Conservation (phyloP, 305 asterid genomes). For the Solanum hybrid region DNA sequence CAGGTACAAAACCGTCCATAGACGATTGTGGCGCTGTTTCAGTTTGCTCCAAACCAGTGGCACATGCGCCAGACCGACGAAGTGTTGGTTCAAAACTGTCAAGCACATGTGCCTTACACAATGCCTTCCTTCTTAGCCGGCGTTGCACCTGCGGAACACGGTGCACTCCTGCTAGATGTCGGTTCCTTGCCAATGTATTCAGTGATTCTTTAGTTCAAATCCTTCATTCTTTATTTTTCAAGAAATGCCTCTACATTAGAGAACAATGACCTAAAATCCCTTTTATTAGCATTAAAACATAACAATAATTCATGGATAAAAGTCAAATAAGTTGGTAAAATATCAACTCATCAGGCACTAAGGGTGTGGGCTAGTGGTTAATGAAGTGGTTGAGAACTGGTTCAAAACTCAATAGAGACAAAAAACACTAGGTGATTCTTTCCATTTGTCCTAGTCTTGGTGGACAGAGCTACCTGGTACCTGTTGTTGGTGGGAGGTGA, state of each 20-base stretch:
- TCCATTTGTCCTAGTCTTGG: not conserved
- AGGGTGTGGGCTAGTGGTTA: not conserved
- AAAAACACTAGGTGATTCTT: not conserved
- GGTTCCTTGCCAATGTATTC: not conserved
- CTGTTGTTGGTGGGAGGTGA: not conserved
- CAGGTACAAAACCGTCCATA: not conserved
- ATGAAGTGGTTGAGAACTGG: not conserved
- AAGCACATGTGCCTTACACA: not conserved
- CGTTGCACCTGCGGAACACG: not conserved
- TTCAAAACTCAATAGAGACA: not conserved
- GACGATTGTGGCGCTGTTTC: not conserved
- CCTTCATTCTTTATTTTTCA: not conserved
- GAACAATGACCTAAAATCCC: not conserved
- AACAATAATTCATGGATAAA: not conserved
- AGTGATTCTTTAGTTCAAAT: not conserved
- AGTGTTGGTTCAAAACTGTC: not conserved
- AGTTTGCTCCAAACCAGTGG: not conserved
- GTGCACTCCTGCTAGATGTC: not conserved
- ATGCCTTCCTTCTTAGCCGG: not conserved
- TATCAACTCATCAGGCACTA: not conserved
- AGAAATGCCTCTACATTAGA: not conserved
- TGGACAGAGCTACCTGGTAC: not conserved
- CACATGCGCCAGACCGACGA: not conserved
- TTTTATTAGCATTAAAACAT: not conserved
- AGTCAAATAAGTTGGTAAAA: not conserved